Base-by-base conservation (phyloP, 192 early-diverging fungal genomes). In the Coemansia sp. region DNA sequence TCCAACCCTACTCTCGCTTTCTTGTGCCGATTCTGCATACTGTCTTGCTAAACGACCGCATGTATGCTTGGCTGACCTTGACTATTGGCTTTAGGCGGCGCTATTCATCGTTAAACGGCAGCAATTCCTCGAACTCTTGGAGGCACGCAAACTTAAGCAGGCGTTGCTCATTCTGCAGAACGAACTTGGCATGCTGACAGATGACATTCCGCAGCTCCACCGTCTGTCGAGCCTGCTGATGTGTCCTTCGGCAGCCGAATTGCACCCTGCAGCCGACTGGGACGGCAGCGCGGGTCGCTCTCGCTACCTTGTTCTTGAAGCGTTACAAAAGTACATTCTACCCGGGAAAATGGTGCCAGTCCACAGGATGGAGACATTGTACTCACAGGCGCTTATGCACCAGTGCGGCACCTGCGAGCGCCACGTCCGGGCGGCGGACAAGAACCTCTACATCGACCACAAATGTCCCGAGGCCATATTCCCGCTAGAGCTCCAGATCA, bases 111-210 rank as follows among this genome's bases (percentile, higher is more conserved):
- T 96, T 58, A 83, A 92, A 54, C 81, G 90, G 50, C 97, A 99
- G 84, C 93, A 95, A 71, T 99, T 89, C 65, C 73, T 97, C 29
- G 97, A 99, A 73, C 73, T 90, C 5, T 66, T 99, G 36, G 93
- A 95, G 76, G 65, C 69, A 6, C 71, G 84, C 43, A 59, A 89
- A 40, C 85, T 88, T 3, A 87, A 90, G 63, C 79, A 84, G 53
- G 97, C 96, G 5, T 67, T 96, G 48, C 50, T 83, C 5, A 83
- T 93, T 7, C 75, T 99, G 25, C 87, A 93, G 43, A 87, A 86
- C 55, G 94, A 98, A 71, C 74, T 98, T 32, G 83, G 89, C 42
- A 86, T 88, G 29, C 74, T 96, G 22, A 84, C 84, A 22, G 78
- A 83, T 22, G 88, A 94, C 64, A 82, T 83, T 50, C 83, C 86